Conservation (phyloP, 352 stramenopile genomes). For the Phytophthora hibernalis region DNA sequence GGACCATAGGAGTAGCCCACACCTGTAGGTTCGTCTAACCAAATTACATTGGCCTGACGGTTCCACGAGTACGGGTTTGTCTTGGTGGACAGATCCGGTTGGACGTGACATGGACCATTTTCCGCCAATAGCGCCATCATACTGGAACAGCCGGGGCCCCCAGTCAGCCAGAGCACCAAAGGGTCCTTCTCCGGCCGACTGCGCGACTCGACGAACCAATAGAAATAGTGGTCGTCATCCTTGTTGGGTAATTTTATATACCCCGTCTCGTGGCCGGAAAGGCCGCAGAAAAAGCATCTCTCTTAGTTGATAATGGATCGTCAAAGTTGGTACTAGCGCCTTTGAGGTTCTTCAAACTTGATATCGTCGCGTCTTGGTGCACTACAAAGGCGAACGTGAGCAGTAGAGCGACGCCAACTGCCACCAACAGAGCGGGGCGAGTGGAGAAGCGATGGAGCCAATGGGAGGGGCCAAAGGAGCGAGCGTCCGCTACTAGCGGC, state of each 20-base stretch:
- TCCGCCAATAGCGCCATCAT: conserved; percentile 64
- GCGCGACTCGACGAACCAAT: conserved; percentile 71
- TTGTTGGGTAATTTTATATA: conserved; percentile 66
- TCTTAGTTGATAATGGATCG: not conserved
- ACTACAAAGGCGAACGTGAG: conserved; percentile 44
- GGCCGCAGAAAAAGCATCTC: conserved; percentile 46
- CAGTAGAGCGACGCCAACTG: conserved; percentile 39
- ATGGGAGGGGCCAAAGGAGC: not conserved
- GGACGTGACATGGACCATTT: conserved; percentile 68
- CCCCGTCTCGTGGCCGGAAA: conserved; percentile 48
- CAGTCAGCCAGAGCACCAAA: conserved; percentile 73
- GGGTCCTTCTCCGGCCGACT: conserved; percentile 44
- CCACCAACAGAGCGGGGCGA: conserved; percentile 28
- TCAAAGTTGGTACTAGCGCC: conserved; percentile 24
- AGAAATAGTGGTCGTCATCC: conserved; percentile 70
- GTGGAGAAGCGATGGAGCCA: not conserved
- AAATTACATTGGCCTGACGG: conserved; percentile 71
- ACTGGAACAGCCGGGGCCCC: conserved; percentile 67
- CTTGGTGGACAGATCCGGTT: conserved; percentile 51
- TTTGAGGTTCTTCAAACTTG: conserved; percentile 34
- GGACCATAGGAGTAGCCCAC: conserved; percentile 74
- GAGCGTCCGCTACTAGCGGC: conserved; percentile 27
- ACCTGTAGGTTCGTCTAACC: conserved; percentile 70
- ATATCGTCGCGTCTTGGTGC: conserved; percentile 31
- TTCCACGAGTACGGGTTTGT: conserved; percentile 74